phyloP scores from a whole-genome alignment of 768 basidiomycete species.

The Terana coerulea region DNA sequence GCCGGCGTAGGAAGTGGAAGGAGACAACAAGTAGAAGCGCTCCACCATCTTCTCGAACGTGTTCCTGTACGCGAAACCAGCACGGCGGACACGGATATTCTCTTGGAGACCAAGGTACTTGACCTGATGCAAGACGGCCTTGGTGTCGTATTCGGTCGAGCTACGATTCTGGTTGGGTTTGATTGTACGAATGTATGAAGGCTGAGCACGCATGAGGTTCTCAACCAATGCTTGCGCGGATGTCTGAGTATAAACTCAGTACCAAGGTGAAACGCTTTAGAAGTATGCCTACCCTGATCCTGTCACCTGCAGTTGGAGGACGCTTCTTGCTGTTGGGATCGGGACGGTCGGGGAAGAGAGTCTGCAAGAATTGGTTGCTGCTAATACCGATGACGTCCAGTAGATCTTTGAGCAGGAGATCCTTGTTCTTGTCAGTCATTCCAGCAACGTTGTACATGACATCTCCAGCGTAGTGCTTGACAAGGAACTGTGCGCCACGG shows the following conservation, averaged over 20 bases:
- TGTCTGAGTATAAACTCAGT: constrained; percentile 36
- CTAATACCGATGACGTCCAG: constrained; percentile 83
- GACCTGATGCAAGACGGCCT: constrained; percentile 97
- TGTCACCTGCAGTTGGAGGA: constrained; percentile 96
- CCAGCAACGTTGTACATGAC: constrained; percentile 97
- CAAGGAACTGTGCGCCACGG: constrained; percentile 90
- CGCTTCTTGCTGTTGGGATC: constrained; percentile 98
- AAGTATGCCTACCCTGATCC: constrained; percentile 71
- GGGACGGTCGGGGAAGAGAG: constrained; percentile 88
- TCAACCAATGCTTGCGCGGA: constrained; percentile 97
- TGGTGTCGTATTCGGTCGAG: constrained; percentile 85
- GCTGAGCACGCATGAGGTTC: constrained; percentile 95
- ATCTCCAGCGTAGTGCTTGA: constrained; percentile 97
- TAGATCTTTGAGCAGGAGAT: constrained; percentile 90
- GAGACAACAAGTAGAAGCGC: constrained; percentile 93
- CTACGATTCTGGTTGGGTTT: constrained; percentile 98
- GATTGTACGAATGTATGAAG: constrained; percentile 98
- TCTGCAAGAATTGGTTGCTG: constrained; percentile 81
- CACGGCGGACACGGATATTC: constrained; percentile 95
- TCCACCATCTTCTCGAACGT: constrained; percentile 99
- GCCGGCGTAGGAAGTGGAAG: constrained; percentile 94
- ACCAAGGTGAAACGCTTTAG: neutral
- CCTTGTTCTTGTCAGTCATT: constrained; percentile 99
- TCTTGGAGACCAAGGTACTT: constrained; percentile 98
- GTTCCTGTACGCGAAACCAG: constrained; percentile 97